phyloP scores from a whole-genome alignment of 805 yeast species.

The Ogataea kodamae region DNA sequence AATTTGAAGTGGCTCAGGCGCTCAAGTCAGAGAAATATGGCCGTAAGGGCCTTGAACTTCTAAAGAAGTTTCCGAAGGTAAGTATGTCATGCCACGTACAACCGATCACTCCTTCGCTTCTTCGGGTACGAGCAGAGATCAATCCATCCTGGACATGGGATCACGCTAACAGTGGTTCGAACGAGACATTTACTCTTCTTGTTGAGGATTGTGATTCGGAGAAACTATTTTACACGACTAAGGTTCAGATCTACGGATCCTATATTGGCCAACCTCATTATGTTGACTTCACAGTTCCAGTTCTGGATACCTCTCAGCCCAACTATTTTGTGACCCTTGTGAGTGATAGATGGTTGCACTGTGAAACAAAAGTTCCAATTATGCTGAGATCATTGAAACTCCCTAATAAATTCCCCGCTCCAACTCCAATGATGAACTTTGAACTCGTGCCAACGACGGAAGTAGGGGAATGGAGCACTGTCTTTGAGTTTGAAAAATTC shows the following conservation, averaged over 20 bases:
- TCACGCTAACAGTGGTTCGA: constrained; percentile 51
- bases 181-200: constrained; percentile 63
- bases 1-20: constrained; percentile 81
- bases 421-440: constrained; percentile 53
- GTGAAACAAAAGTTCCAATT: constrained; percentile 61
- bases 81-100: constrained; percentile 57
- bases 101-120: constrained; percentile 70
- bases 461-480: constrained; percentile 45
- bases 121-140: constrained; percentile 64
- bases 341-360: constrained; percentile 85
- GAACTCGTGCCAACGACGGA: constrained; percentile 48
- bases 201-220: constrained; percentile 88
- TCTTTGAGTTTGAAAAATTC: constrained; percentile 51
- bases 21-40: constrained; percentile 70
- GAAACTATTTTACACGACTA: constrained; percentile 56
- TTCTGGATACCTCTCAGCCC: constrained; percentile 59
- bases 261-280: constrained; percentile 52
- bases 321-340: constrained; percentile 66
- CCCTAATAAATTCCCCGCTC: constrained; percentile 65
- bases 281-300: constrained; percentile 62
- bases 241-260: constrained; percentile 47
- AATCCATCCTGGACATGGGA: constrained; percentile 82
- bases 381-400: constrained; percentile 46
- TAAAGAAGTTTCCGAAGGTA: constrained; percentile 73
- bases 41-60: constrained; percentile 49